A percentile compares a stretch with the other conserved stretches of the same genome.
phyloP scores from a whole-genome alignment of 148 eudicot species.

The Arbutus unedo region DNA sequence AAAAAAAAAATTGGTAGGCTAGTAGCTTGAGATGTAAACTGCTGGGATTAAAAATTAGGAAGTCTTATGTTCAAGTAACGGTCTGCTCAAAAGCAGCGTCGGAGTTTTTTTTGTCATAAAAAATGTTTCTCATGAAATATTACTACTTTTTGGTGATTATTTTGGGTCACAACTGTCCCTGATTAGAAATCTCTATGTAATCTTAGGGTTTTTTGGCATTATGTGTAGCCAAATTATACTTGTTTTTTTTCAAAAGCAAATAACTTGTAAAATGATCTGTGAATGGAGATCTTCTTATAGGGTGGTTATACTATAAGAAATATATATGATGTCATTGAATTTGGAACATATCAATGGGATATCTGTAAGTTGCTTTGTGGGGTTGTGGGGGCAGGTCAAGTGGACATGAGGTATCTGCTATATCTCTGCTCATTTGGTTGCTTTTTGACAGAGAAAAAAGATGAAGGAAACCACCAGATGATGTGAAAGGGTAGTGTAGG shows the following conservation, averaged over 20 bases:
- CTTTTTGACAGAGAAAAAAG: not conserved
- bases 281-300: not conserved
- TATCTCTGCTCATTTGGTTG: not conserved
- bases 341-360: not conserved
- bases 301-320: not conserved
- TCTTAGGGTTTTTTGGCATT: no score
- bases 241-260: not conserved
- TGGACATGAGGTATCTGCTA: not conserved
- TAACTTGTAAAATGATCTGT: not conserved
- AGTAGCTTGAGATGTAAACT: no score
- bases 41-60: not conserved
- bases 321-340: not conserved
- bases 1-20: not conserved
- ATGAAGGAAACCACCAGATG: not conserved
- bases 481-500: not conserved
- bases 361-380: not conserved
- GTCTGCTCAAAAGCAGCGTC: not conserved
- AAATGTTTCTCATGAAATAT: no score
- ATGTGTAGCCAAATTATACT: no score
- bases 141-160: no score
- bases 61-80: not conserved
- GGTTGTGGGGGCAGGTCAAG: not conserved
- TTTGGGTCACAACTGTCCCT: no score
- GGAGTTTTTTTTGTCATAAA: not conserved
- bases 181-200: no score